Conservation (phyloP, 1,284 basidiomycete genomes). For the Coniophora puteana region DNA sequence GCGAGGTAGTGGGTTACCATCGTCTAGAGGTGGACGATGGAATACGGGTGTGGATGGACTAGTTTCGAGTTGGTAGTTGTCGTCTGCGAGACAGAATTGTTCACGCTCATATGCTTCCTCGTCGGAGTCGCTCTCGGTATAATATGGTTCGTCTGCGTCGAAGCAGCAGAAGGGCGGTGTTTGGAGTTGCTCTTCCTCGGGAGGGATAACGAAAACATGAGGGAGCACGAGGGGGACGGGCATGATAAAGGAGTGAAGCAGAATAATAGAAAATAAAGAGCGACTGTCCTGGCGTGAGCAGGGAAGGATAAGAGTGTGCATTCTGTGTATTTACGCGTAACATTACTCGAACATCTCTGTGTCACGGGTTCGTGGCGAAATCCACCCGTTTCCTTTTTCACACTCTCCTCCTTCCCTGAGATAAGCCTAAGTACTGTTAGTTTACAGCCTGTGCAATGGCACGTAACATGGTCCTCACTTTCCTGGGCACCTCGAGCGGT, state of each 20-base stretch:
- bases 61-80: too few relatives aligned
- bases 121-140: constrained; percentile 17
- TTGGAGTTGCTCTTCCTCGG: constrained; percentile 59
- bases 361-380: too few relatives aligned
- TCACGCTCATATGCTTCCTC: too few relatives aligned
- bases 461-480: constrained; percentile 44
- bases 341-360: too few relatives aligned
- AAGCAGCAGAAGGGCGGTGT: constrained; percentile 64
- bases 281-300: constrained; percentile 13
- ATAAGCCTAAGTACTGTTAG: constrained; percentile 7
- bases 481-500: constrained; percentile 72
- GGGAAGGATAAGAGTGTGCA: too few relatives aligned
- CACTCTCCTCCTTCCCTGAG: constrained; percentile 21
- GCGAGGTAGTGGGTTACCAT: too few relatives aligned
- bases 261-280: constrained; percentile 10
- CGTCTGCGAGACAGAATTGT: too few relatives aligned
- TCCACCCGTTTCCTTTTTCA: constrained; percentile 21
- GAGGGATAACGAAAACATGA: constrained; percentile 64
- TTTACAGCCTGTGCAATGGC: constrained; percentile 19
- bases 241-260: constrained; percentile 12
- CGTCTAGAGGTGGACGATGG: too few relatives aligned
- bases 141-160: constrained; percentile 43
- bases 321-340: too few relatives aligned
- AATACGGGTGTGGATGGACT: too few relatives aligned
- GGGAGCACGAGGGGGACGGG: constrained; percentile 35